Base-by-base conservation (phyloP, 2,329 filamentous ascomycete genomes). In the Thermoascus crustaceus region DNA sequence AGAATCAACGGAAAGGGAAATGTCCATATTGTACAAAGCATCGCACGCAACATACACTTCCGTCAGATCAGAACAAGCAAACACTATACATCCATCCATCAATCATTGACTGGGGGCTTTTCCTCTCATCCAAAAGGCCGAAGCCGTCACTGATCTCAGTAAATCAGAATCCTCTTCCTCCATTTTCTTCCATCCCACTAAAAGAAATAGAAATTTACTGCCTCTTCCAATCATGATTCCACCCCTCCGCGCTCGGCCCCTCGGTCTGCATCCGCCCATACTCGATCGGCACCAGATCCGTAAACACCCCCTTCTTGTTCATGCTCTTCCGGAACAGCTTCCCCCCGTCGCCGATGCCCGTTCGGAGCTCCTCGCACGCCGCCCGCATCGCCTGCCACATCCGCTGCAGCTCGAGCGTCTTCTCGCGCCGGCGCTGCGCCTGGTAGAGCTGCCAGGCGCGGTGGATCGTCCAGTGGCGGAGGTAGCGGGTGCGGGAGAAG, bases 381-480 rank as follows among this genome's bases (percentile, higher is more conserved):
- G 71, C 69, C 40, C 75, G 73, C 82, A 98, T 96, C 54, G 76
- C 77, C 55, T 85, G 80, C 66, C 88, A 87, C 68, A 78, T 77
- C 26, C 84, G 72, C 66, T 86, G 77, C 30, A 95, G 73, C 58
- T 88, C 85, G 36, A 72, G 66, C 56, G 84, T 73, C 34, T 78
- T 72, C 22, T 68, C 65, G 45, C 74, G 69, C 32, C 79, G 78
- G 51, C 79, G 73, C 57, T 83, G 75, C 48, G 80, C 74, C 51
- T 80, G 78, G 65, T 82, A 82, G 19, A 96, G 72, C 52, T 85
- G 73, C 86, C 88, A 96, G 14, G 89, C 89, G 50, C 91, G 87
- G 71, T 96, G 88, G 63, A 98, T 96, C 34, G 91, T 96, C 91
- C 91, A 98, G 72, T 98, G 91, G 30, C 91, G 85, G 45, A 98